Percentiles rank a stretch among this genome's conserved stretches.
phyloP scores from a whole-genome alignment of 139 green algal genomes.

The Chlamydomonas incerta region DNA sequence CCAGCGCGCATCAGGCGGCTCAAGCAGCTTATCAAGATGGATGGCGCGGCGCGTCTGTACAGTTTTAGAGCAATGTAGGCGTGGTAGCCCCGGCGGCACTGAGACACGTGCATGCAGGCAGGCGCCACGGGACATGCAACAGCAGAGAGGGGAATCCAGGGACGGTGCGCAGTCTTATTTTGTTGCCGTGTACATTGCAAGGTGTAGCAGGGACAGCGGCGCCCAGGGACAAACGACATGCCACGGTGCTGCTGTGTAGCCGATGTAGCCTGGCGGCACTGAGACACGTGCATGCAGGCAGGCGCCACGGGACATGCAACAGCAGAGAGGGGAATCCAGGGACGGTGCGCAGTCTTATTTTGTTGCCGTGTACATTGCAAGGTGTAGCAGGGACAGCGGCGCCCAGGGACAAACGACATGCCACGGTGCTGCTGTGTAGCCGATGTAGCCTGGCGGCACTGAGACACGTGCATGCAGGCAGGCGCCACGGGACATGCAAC shows the following conservation, averaged over 20 bases:
- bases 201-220: background rate
- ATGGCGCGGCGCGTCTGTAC: background rate
- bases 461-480: background rate
- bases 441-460: background rate
- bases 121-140: background rate
- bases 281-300: too few species aligned
- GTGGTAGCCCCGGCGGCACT: slow-evolving; percentile 2
- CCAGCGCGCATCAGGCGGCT: background rate
- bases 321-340: too few species aligned
- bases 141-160: background rate
- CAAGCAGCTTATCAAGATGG: background rate
- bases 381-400: too few species aligned
- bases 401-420: too few species aligned
- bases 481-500: too few species aligned
- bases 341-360: too few species aligned
- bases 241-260: background rate
- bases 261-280: too few species aligned
- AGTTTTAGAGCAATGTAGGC: background rate
- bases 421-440: background rate
- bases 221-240: background rate
- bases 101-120: background rate
- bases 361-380: too few species aligned
- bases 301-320: too few species aligned
- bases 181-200: background rate
- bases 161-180: slow-evolving; percentile 6